phyloP scores from a whole-genome alignment of 2,329 filamentous ascomycete species.

The Colletotrichum echinochloae region DNA sequence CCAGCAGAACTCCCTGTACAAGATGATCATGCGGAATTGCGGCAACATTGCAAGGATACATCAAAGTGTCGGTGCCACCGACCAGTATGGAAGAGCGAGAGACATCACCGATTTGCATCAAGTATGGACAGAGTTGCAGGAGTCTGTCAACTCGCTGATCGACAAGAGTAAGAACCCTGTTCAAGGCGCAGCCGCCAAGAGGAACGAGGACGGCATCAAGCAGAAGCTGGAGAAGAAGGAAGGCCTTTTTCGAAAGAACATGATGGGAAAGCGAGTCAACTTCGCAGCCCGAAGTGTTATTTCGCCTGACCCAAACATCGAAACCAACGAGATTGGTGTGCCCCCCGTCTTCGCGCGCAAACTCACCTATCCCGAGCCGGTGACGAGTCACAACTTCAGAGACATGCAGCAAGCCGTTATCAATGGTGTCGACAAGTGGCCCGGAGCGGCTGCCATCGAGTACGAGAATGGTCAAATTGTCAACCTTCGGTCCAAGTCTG shows the following conservation, averaged over 20 bases:
- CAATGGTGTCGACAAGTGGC: slow-evolving; percentile 94
- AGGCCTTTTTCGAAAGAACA: slow-evolving; percentile 97
- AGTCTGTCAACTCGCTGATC: slow-evolving; percentile 91
- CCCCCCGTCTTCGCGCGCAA: slow-evolving; percentile 98
- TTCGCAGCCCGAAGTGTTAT: slow-evolving; percentile 98
- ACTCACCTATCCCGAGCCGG: slow-evolving; percentile 95
- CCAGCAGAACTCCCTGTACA: slow-evolving; percentile 89
- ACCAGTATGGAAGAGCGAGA: slow-evolving; percentile 62
- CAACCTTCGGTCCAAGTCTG: slow-evolving; percentile 86
- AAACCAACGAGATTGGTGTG: slow-evolving; percentile 98
- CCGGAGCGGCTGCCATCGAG: slow-evolving; percentile 92
- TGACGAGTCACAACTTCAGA: slow-evolving; percentile 96
- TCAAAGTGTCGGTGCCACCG: slow-evolving; percentile 51
- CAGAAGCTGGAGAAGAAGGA: slow-evolving; percentile 99
- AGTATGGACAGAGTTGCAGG: slow-evolving; percentile 86
- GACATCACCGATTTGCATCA: slow-evolving; percentile 83
- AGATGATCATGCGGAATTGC: slow-evolving; percentile 81
- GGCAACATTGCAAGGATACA: slow-evolving; percentile 80
- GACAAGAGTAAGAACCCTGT: slow-evolving; percentile 89
- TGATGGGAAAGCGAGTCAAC: slow-evolving; percentile 99
- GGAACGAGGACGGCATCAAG: slow-evolving; percentile 94
- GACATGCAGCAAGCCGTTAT: slow-evolving; percentile 96
- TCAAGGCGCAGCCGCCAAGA: slow-evolving; percentile 79
- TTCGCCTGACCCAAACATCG: slow-evolving; percentile 97
- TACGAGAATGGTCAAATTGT: slow-evolving; percentile 95